Base-by-base conservation (phyloP, 106 monocot species). In the Ottelia alismoides region DNA sequence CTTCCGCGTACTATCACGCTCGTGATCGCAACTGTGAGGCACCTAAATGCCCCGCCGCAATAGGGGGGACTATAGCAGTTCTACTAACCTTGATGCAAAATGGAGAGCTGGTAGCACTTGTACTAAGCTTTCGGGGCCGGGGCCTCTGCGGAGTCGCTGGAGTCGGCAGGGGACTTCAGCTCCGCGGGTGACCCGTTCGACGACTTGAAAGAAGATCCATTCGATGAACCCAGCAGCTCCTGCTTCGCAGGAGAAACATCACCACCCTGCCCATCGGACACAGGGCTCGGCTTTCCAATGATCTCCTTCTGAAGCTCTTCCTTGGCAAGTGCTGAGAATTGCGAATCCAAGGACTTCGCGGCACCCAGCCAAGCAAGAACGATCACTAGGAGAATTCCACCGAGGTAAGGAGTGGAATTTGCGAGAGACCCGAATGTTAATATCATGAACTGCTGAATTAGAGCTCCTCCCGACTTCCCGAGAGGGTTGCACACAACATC, bases 401-500 rank as follows among this genome's bases (percentile, higher is more conserved):
- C 96, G 19, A 96, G 79, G 53, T 89, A 96, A 0, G 96, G 89
- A 25, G 96, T 96, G 1, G 96, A 96, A 56, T 85, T 82, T 12
- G 96, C 88, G 9, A 96, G 89, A 16, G 96, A 96, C 6, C 96
- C 96, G 26, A 96, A 96, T 52, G 88, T 67, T 55, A 96, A 62
- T 27, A 96, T 96, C 96, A 96, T 96, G 69, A 96, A 96, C 28
- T 96, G 88, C 47, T 96, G 96, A 61, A 96, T 96, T 48, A 96
- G 60, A 3, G 96, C 96, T 3, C 96, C 89, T 47, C 96, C 89
- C 20, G 96, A 96, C 52, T 96, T 96, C 22, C 96, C 96, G 65
- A 96, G 70, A 17, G 96, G 96, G 50, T 96, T 96, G 79, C 96
- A 96, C 23, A 96, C 96, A 51, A 96, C 96, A 65, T 96, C 96